Percentiles rank a stretch among this genome's conserved stretches.
phyloP scores from a whole-genome alignment of 495 filamentous ascomycete species.

The Massariosphaeria phaeospora region DNA sequence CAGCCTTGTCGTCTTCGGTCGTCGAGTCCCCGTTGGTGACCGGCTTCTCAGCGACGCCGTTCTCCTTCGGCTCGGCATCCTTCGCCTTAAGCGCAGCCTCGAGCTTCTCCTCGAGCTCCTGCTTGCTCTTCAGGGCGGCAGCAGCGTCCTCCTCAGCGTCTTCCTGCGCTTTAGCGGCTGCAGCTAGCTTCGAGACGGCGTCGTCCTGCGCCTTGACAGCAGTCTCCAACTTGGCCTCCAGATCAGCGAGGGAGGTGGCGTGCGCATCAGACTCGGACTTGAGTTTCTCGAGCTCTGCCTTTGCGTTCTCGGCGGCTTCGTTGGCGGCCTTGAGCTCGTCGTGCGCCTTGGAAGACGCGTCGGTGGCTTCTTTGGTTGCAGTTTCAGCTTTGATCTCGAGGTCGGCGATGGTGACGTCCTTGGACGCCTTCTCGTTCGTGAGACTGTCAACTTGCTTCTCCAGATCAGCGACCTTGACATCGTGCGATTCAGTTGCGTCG shows the following conservation, averaged over 20 bases:
- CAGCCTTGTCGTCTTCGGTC: slow-evolving; percentile 1
- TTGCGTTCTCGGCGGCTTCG: background rate
- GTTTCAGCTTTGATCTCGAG: slow-evolving; percentile 7
- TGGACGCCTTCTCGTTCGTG: background rate
- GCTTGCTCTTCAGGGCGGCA: background rate
- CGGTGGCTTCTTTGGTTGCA: background rate
- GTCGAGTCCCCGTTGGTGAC: slow-evolving; percentile 10
- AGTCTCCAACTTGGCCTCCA: background rate
- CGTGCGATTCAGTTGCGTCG: background rate
- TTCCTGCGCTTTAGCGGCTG: slow-evolving; percentile 44
- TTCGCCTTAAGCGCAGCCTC: too few species aligned
- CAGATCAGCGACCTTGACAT: slow-evolving; percentile 3
- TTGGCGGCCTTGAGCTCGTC: background rate
- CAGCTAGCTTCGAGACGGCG: slow-evolving; percentile 23
- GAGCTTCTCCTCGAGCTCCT: slow-evolving; percentile 6
- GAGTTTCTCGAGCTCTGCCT: slow-evolving; percentile 1
- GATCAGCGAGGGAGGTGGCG: background rate
- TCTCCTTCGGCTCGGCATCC: too few species aligned
- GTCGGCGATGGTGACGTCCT: background rate
- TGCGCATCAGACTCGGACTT: background rate
- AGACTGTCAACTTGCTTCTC: background rate
- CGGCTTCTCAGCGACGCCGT: background rate
- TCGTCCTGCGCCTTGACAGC: slow-evolving; percentile 4
- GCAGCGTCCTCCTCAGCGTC: slow-evolving; percentile 39
- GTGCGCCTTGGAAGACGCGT: background rate